phyloP scores from a whole-genome alignment of 441 rosid genomes.

The Pelargonium myrrhifolium region DNA sequence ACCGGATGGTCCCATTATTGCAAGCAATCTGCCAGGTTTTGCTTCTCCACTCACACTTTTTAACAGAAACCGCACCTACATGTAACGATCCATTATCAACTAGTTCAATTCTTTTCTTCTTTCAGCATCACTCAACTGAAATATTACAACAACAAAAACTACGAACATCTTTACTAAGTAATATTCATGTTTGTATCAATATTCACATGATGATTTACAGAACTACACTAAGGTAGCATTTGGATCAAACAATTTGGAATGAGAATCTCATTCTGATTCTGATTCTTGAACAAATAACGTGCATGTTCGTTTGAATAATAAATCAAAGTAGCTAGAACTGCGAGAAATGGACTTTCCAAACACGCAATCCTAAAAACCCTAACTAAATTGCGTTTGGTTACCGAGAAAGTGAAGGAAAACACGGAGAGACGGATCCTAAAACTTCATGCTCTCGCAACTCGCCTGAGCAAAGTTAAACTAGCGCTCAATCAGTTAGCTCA shows the following conservation, averaged over 20 bases:
- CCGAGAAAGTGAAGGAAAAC: no score
- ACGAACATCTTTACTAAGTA: background rate
- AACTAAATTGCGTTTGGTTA: background rate
- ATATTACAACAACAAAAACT: background rate
- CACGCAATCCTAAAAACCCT: background rate
- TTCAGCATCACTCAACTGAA: background rate
- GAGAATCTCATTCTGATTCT: no score
- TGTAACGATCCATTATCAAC: background rate
- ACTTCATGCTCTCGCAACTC: no score
- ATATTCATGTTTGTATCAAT: background rate
- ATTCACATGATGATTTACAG: no score
- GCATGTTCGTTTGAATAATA: background rate
- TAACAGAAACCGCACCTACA: conserved; percentile 74
- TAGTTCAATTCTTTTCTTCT: background rate
- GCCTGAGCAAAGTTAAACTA: no score
- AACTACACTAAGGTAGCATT: no score
- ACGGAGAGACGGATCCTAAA: no score
- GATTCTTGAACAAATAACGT: background rate
- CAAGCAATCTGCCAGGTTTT: conserved; percentile 82
- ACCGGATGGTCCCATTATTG: conserved; percentile 94
- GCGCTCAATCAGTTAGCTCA: no score
- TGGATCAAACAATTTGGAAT: no score
- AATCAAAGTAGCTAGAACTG: background rate
- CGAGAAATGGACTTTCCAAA: background rate
- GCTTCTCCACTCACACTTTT: conserved; percentile 82